Percentiles rank a stretch among this genome's conserved stretches.
These are phyloP conservation scores for Calycina marina DNA, from an alignment of 2,329 filamentous ascomycete species.

Conservation along the genomic window DNA sequence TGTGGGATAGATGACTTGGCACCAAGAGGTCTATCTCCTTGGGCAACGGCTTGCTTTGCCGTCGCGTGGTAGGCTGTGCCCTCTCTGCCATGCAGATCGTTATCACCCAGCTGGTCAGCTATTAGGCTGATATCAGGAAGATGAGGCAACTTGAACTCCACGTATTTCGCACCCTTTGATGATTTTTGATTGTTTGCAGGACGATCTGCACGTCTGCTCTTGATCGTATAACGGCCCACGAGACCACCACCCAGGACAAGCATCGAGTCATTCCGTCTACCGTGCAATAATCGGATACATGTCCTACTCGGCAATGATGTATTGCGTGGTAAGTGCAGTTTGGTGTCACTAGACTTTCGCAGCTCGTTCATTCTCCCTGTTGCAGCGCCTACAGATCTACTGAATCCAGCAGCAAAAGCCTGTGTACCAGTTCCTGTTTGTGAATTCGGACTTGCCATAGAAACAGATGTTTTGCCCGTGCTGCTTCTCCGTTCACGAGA, in stretches of 20 bases:
- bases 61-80: slow-evolving; percentile 21
- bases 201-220: slow-evolving; percentile 32
- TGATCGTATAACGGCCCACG: slow-evolving; percentile 43
- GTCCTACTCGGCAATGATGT: slow-evolving; percentile 36
- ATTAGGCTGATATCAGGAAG: slow-evolving; percentile 46
- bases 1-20: slow-evolving; percentile 51
- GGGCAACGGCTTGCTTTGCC: slow-evolving; percentile 24
- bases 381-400: slow-evolving; percentile 53
- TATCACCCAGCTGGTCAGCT: slow-evolving; percentile 28
- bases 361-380: slow-evolving; percentile 59
- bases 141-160: slow-evolving; percentile 50
- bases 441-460: slow-evolving; percentile 16
- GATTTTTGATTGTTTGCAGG: slow-evolving; percentile 41
- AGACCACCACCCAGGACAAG: slow-evolving; percentile 51
- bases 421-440: slow-evolving; percentile 58
- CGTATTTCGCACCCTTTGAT: slow-evolving; percentile 23
- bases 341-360: slow-evolving; percentile 61
- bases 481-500: slow-evolving; percentile 21
- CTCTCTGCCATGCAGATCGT: slow-evolving; percentile 16
- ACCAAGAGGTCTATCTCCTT: slow-evolving; percentile 26
- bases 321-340: slow-evolving; percentile 50
- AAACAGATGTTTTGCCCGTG: slow-evolving; percentile 17
- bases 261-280: slow-evolving; percentile 45
- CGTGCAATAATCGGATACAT: slow-evolving; percentile 51
- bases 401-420: slow-evolving; percentile 59